Evolutionary conservation across 2,329 filamentous ascomycete genomes (phyloP), one percentile per base, ranked within the genome.

Genomic region (Coniella lustricola): DNA sequence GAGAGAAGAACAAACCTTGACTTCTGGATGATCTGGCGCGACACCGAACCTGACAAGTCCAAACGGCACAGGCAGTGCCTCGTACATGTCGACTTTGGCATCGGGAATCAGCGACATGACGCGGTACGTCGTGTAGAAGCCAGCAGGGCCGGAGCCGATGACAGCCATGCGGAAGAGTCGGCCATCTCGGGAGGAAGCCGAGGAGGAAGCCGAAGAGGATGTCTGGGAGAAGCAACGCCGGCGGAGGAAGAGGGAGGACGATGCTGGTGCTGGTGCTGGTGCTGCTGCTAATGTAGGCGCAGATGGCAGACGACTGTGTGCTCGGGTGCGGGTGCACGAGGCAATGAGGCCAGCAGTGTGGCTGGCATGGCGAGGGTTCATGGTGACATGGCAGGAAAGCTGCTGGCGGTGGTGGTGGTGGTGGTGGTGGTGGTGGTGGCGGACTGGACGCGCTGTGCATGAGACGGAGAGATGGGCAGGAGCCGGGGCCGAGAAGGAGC

Each of bases 11-110:
- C 22, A 52, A 70, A 93, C 89, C 81, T 98, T 98, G 57, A 98
- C 93, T 70, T 98, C 91, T 0, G 93, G 91, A 67, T 98, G 93
- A 64, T 98, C 93, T 4, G 93, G 93, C n/a, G 93, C 94, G 50
- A 98, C 93, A 8, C 93, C 93, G 62, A 93, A 95, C 48, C 93
- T 78, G 43, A 95, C 90, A 48, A 98, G 76, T 1, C 93, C 93
- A 62, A 88, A 98, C 0, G 93, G 93, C 3, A 95, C 90, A 0
- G 93, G 93, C 34, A 97, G 70, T 22, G 88, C 82, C 68, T 98
- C 93, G 62, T 95, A 98, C 91, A 98, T 97, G 67, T 97, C 91
- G 18, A 98, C 77, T 44, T 79, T 76, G 0, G 84, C 82, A 62
- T 83, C 72, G 18, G 82, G 74, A 33, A 93, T 75, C 59, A 83